A percentile compares a stretch with the other conserved stretches of the same genome.
phyloP scores from a whole-genome alignment of 2,329 filamentous ascomycete species.

The Penicillium frequentans region DNA sequence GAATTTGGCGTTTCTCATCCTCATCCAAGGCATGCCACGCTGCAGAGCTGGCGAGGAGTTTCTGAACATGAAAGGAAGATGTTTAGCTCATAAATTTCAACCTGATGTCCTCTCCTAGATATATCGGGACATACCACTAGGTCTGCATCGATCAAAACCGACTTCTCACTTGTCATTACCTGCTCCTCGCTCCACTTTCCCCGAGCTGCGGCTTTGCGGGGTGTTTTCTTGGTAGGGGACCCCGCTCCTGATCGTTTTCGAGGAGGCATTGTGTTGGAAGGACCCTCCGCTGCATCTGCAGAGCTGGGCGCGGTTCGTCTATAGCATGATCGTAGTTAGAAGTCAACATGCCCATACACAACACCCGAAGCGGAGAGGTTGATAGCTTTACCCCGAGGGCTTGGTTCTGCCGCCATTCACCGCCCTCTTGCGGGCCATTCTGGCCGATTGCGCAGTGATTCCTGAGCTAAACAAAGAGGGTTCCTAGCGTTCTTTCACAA shows the following conservation, averaged over 20 bases:
- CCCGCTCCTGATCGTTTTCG: conserved; percentile 15
- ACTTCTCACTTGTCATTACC: conserved; percentile 40
- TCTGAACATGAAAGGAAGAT: conserved; percentile 24
- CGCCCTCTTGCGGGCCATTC: conserved; percentile 33
- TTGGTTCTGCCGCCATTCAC: conserved; percentile 33
- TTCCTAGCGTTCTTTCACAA: conserved; percentile 4
- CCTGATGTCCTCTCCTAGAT: not conserved
- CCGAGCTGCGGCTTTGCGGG: conserved; percentile 33
- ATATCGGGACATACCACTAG: conserved; percentile 32
- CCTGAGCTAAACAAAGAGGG: conserved; percentile 23
- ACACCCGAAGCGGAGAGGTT: not conserved
- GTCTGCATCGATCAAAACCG: conserved; percentile 36
- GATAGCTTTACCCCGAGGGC: conserved; percentile 21
- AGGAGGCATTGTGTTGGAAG: conserved; percentile 28
- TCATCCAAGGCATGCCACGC: conserved; percentile 45
- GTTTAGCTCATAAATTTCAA: not conserved
- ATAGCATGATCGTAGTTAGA: conserved; percentile 16
- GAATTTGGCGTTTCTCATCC: conserved; percentile 42
- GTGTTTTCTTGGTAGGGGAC: conserved; percentile 31
- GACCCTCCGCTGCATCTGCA: conserved; percentile 28
- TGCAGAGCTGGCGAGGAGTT: conserved; percentile 39
- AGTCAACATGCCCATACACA: not conserved
- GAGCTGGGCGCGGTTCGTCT: conserved; percentile 20
- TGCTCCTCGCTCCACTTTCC: conserved; percentile 40
- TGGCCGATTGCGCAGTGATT: conserved; percentile 6